Evolutionary conservation across 495 filamentous ascomycete genomes (phyloP).

Genomic region (Daldinia caldariorum): DNA sequence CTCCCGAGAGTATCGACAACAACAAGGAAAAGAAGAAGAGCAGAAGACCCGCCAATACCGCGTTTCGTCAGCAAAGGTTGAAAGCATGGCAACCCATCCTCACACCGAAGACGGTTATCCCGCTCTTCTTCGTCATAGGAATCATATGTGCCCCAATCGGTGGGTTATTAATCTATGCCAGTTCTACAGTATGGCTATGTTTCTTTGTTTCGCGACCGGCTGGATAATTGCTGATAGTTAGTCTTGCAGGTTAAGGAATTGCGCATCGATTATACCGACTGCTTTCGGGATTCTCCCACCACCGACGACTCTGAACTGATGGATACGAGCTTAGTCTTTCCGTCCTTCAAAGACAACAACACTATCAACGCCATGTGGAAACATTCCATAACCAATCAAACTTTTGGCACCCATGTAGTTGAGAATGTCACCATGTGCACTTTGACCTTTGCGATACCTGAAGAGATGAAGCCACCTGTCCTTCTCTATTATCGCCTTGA

Average conservation of each 20-base stretch:
- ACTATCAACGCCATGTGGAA: conserved; percentile 51
- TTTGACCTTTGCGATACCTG: conserved; percentile 79
- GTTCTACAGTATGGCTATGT: conserved; percentile 65
- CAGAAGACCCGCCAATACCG: conserved; percentile 88
- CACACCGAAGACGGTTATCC: conserved; percentile 90
- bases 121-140: conserved; percentile 86
- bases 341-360: conserved; percentile 70
- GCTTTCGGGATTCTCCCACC: conserved; percentile 62
- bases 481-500: conserved; percentile 93
- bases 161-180: conserved; percentile 84
- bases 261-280: conserved; percentile 87
- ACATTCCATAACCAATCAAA: conserved; percentile 38
- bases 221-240: conserved; percentile 14
- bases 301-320: conserved; percentile 54
- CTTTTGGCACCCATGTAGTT: conserved; percentile 37
- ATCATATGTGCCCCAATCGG: conserved; percentile 90
- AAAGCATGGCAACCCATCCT: conserved; percentile 98
- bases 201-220: neutral
- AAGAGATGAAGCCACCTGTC: conserved; percentile 80
- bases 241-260: conserved; percentile 83
- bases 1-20: conserved; percentile 42
- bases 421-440: conserved; percentile 62
- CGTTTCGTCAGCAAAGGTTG: conserved; percentile 88
- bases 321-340: conserved; percentile 64
- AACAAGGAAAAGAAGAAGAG: conserved; percentile 81